Evolutionary conservation across 2,329 filamentous ascomycete species (phyloP).

Genomic region (Podosphaera leucotricha): DNA sequence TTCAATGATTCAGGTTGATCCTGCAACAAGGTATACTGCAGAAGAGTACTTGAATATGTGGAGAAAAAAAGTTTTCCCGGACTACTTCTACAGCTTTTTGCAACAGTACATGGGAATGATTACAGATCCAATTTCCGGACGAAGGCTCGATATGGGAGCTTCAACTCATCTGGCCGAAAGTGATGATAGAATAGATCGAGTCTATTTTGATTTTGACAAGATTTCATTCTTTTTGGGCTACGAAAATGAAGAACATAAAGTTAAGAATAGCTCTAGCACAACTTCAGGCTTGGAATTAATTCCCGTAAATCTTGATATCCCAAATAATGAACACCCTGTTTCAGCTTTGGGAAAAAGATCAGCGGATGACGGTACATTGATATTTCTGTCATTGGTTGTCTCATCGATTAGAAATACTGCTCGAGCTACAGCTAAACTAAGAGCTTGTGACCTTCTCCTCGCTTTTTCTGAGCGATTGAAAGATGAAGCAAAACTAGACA

Average conservation of each 20-base stretch:
- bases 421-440: constrained; percentile 62
- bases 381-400: constrained; percentile 75
- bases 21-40: constrained; percentile 74
- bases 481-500: constrained; percentile 86
- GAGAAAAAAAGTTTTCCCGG: constrained; percentile 76
- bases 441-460: constrained; percentile 74
- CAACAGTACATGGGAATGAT: constrained; percentile 96
- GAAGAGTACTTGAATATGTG: constrained; percentile 88
- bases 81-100: constrained; percentile 92
- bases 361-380: constrained; percentile 69
- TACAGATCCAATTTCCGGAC: constrained; percentile 68
- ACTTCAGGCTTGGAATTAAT: constrained; percentile 39
- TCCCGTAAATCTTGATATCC: constrained; percentile 66
- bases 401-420: constrained; percentile 77
- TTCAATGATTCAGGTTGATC: constrained; percentile 91
- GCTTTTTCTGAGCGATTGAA: constrained; percentile 80
- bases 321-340: constrained; percentile 54
- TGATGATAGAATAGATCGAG: constrained; percentile 79
- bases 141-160: constrained; percentile 43
- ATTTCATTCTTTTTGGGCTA: constrained; percentile 86
- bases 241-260: constrained; percentile 21
- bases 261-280: constrained; percentile 18
- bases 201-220: constrained; percentile 92
- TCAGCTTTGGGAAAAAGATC: constrained; percentile 35
- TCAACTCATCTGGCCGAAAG: constrained; percentile 58